phyloP scores from a whole-genome alignment of 2,329 filamentous ascomycete species.

The Corinectria fuckeliana region DNA sequence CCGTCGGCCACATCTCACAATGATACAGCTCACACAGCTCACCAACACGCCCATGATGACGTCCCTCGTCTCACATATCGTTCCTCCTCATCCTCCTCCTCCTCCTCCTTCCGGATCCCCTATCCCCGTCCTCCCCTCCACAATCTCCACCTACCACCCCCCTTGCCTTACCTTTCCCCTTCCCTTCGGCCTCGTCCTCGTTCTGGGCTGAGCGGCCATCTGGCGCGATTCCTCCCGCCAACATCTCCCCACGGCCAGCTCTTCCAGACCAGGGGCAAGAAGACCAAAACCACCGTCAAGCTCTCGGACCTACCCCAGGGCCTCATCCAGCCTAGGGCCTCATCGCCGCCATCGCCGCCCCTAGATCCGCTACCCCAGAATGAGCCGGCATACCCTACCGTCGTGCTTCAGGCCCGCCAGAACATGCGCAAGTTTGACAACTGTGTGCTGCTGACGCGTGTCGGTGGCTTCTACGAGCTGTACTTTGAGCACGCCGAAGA shows the following conservation, averaged over 20 bases:
- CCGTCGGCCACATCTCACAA: background rate
- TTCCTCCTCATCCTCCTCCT: background rate
- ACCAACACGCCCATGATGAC: slow-evolving; percentile 15
- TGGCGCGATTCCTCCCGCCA: slow-evolving; percentile 30
- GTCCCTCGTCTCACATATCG: slow-evolving; percentile 11
- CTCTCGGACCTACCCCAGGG: slow-evolving; percentile 66
- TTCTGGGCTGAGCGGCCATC: slow-evolving; percentile 10
- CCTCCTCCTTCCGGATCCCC: slow-evolving; percentile 1
- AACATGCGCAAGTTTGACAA: slow-evolving; percentile 92
- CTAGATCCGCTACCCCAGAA: slow-evolving; percentile 46
- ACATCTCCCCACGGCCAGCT: slow-evolving; percentile 27
- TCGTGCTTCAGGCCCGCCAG: slow-evolving; percentile 82
- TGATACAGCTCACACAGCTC: background rate
- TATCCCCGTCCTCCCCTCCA: slow-evolving; percentile 12
- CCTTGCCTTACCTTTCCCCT: too few species aligned
- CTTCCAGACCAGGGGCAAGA: slow-evolving; percentile 54
- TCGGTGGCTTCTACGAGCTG: slow-evolving; percentile 96
- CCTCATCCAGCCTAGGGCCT: slow-evolving; percentile 39
- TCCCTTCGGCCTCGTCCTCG: slow-evolving; percentile 7
- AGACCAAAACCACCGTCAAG: slow-evolving; percentile 59
- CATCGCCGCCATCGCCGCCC: slow-evolving; percentile 25
- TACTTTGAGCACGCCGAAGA: slow-evolving; percentile 97
- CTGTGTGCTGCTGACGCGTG: slow-evolving; percentile 88
- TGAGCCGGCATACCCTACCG: slow-evolving; percentile 75
- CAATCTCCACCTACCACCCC: slow-evolving; percentile 16